Evolutionary conservation across 2,329 filamentous ascomycete genomes (phyloP).

Genomic region (Aureobasidium uvarum): DNA sequence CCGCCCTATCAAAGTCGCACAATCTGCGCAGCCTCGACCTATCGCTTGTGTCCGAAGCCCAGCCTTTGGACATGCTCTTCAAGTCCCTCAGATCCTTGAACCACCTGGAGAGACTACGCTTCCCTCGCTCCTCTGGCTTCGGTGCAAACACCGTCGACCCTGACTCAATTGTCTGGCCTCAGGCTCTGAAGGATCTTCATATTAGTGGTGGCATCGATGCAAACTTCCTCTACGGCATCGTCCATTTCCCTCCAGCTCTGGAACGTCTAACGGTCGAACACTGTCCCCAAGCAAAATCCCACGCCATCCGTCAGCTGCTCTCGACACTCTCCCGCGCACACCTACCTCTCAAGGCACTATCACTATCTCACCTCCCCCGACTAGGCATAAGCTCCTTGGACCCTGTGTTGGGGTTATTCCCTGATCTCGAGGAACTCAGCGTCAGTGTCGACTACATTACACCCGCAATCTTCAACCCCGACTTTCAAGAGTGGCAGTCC

Average conservation of each 20-base stretch:
- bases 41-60: constrained; percentile 52
- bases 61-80: constrained; percentile 51
- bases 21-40: constrained; percentile 53
- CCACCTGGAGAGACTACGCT: constrained; percentile 46
- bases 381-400: constrained; percentile 44
- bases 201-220: constrained; percentile 48
- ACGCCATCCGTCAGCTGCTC: constrained; percentile 42
- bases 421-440: constrained; percentile 42
- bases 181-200: constrained; percentile 42
- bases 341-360: constrained; percentile 39
- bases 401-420: constrained; percentile 43
- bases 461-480: constrained; percentile 41
- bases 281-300: constrained; percentile 43
- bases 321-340: constrained; percentile 32
- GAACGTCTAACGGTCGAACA: constrained; percentile 45
- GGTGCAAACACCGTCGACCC: constrained; percentile 30
- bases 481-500: constrained; percentile 9
- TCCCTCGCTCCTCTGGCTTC: constrained; percentile 38
- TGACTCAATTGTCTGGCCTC: constrained; percentile 44
- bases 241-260: constrained; percentile 38
- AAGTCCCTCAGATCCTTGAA: constrained; percentile 50
- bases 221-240: constrained; percentile 42
- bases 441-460: constrained; percentile 51
- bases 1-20: constrained; percentile 56
- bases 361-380: constrained; percentile 44